Evolutionary conservation across 2,329 filamentous ascomycete species (phyloP).

Genomic region (Penicillium frequentans): DNA sequence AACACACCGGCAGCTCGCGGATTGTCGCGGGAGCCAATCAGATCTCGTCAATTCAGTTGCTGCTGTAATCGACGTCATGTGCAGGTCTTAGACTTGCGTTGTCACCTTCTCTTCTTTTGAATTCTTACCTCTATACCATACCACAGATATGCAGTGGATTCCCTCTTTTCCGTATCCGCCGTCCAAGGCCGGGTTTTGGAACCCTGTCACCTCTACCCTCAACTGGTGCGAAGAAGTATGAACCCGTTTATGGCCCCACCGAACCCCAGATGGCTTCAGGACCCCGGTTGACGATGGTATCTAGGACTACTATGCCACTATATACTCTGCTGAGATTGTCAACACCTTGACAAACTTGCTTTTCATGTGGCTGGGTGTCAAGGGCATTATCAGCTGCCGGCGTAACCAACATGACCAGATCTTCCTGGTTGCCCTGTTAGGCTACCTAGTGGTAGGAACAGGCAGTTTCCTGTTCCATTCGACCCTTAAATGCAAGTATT

Average conservation of each 20-base stretch:
- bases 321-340: slow-evolving; percentile 74
- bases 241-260: neutral
- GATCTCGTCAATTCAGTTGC: slow-evolving; percentile 4
- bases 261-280: neutral
- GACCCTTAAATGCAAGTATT: slow-evolving; percentile 59
- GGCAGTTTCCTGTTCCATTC: slow-evolving; percentile 65
- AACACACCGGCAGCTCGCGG: slow-evolving; percentile 22
- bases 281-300: neutral
- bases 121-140: slow-evolving; percentile 3
- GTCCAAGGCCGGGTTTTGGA: slow-evolving; percentile 62
- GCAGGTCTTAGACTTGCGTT: neutral
- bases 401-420: slow-evolving; percentile 71
- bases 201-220: slow-evolving; percentile 67
- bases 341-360: slow-evolving; percentile 80
- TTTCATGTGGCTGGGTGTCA: slow-evolving; percentile 75
- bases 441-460: slow-evolving; percentile 61
- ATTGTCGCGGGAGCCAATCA: slow-evolving; percentile 14
- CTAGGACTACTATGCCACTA: slow-evolving; percentile 73
- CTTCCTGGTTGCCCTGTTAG: slow-evolving; percentile 67
- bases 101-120: neutral
- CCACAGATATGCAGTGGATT: slow-evolving; percentile 30
- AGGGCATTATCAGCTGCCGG: slow-evolving; percentile 72
- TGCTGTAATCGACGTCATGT: slow-evolving; percentile 23
- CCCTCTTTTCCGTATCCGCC: slow-evolving; percentile 46
- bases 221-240: slow-evolving; percentile 79